A percentile compares a stretch with the other conserved stretches of the same genome.
phyloP scores from a whole-genome alignment of 495 filamentous ascomycete species.

The Tuber calosporum region DNA sequence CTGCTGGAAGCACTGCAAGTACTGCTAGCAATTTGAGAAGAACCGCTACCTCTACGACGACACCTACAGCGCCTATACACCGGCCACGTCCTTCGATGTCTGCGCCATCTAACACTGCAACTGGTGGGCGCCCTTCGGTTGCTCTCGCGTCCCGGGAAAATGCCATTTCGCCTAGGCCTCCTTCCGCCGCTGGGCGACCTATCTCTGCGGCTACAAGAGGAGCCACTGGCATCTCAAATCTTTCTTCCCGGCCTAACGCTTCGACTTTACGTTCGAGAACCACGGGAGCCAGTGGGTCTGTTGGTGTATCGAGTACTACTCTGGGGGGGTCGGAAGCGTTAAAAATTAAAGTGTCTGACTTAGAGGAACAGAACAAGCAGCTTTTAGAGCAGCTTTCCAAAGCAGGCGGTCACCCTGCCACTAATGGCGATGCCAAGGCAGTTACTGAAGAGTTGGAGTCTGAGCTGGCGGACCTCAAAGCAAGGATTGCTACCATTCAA shows the following conservation, averaged over 20 bases:
- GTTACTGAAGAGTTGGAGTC: conserved; percentile 22
- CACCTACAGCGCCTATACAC: conserved; percentile 17
- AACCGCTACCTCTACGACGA: conserved; percentile 6
- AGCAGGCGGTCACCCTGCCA: conserved; percentile 2
- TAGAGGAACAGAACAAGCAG: conserved; percentile 35
- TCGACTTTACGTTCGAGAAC: conserved; percentile 17
- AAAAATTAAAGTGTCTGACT: conserved; percentile 28
- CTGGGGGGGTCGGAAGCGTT: conserved; percentile 35
- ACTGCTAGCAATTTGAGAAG: conserved; percentile 13
- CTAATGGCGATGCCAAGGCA: conserved; percentile 4
- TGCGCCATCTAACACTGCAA: conserved; percentile 12
- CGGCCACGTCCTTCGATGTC: conserved; percentile 32
- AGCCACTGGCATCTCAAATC: conserved; percentile 4
- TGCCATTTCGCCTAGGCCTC: conserved; percentile 28
- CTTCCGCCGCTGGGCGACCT: conserved; percentile 18
- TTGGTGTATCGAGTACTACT: conserved; percentile 9
- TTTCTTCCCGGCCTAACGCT: conserved; percentile 2
- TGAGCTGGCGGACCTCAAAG: conserved; percentile 17
- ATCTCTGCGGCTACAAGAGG: conserved; percentile 16
- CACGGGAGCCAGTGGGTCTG: conserved; percentile 1
- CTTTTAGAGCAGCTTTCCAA: conserved; percentile 27
- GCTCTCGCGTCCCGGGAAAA: conserved; percentile 20
- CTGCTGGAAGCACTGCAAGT: conserved; percentile 8
- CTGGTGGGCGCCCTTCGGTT: conserved; percentile 22
- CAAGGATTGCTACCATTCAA: conserved; percentile 28